Conservation (phyloP, 2,329 filamentous ascomycete genomes). For the Apiospora hydei region DNA sequence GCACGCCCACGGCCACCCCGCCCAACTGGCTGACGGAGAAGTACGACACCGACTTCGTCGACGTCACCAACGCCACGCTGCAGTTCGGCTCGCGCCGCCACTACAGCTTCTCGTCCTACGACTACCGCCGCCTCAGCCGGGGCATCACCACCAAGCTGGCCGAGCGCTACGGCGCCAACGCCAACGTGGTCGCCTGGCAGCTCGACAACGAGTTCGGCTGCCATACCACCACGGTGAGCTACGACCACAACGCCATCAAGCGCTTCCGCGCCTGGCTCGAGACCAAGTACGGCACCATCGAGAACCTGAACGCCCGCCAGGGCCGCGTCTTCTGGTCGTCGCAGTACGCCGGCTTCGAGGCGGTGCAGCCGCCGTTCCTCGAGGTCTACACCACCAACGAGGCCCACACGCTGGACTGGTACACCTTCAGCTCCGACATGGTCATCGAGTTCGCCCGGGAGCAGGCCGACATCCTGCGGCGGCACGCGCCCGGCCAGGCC, state of each 20-base stretch:
- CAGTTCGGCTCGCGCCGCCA: constrained; percentile 34
- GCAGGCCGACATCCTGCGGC: constrained; percentile 32
- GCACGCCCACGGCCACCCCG: constrained; percentile 34
- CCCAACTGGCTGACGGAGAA: constrained; percentile 33
- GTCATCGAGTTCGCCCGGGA: constrained; percentile 36
- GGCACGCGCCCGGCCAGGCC: constrained; percentile 31
- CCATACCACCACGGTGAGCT: constrained; percentile 32
- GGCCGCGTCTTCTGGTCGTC: constrained; percentile 36
- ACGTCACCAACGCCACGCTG: constrained; percentile 34
- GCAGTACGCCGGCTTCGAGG: constrained; percentile 34
- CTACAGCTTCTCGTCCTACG: constrained; percentile 36
- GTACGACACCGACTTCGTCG: constrained; percentile 34
- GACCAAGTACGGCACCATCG: constrained; percentile 34
- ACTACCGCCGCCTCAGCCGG: constrained; percentile 34
- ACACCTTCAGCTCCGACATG: constrained; percentile 36
- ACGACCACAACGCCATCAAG: constrained; percentile 32
- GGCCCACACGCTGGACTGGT: constrained; percentile 35
- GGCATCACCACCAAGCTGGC: constrained; percentile 34
- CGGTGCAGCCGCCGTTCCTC: constrained; percentile 33
- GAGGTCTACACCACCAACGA: constrained; percentile 36
- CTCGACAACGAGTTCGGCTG: constrained; percentile 38
- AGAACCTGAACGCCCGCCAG: constrained; percentile 33
- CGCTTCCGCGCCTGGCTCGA: constrained; percentile 35
- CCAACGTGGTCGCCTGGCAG: constrained; percentile 33
- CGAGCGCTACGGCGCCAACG: constrained; percentile 32